Evolutionary conservation across 2,329 filamentous ascomycete species (phyloP).

Genomic region (Colletotrichum sp.): DNA sequence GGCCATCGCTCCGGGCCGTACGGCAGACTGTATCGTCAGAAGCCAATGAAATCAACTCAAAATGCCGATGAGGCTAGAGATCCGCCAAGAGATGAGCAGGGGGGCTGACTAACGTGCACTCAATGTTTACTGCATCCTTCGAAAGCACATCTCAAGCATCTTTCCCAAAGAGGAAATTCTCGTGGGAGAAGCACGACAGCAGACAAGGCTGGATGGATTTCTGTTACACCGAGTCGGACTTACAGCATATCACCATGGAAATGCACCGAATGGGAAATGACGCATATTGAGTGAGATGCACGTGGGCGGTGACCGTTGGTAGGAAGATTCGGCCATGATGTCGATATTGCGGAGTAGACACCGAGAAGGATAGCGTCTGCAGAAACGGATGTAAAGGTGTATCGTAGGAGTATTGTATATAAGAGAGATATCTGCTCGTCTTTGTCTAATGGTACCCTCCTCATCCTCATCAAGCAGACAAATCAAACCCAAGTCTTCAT

Average conservation of each 20-base stretch:
- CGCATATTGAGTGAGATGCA: background rate
- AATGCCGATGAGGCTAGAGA: background rate
- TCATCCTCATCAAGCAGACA: constrained; percentile 18
- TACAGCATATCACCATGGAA: background rate
- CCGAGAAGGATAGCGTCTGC: background rate
- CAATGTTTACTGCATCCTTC: background rate
- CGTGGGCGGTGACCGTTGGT: background rate
- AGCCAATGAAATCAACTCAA: background rate
- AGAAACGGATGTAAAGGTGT: background rate
- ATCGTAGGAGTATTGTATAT: background rate
- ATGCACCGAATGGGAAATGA: background rate
- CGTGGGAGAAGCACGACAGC: background rate
- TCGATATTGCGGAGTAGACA: background rate
- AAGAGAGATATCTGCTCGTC: background rate
- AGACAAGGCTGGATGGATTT: background rate
- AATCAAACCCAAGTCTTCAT: background rate
- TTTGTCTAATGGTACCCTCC: background rate
- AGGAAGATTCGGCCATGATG: background rate
- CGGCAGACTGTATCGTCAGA: background rate
- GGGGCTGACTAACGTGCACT: constrained; percentile 8
- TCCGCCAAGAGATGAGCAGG: background rate
- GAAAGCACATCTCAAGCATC: background rate
- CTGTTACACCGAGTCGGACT: background rate
- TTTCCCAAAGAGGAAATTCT: constrained; percentile 1
- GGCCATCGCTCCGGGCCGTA: background rate